Evolutionary conservation across 2,329 filamentous ascomycete species (phyloP).

Genomic region (Talaromyces rugulosus): DNA sequence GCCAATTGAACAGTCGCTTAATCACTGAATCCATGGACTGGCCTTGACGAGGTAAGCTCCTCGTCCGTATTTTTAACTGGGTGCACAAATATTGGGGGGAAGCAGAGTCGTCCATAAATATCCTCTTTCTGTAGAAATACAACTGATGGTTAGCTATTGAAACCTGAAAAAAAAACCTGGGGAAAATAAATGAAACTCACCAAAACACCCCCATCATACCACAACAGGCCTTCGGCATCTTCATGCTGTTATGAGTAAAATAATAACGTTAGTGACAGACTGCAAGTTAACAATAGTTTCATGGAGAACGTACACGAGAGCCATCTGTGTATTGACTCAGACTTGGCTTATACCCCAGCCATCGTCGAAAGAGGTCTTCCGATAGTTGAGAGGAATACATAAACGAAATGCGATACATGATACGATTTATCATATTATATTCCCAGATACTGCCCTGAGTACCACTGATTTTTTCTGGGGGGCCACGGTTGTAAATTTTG

Average conservation of each 20-base stretch:
- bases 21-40: neutral
- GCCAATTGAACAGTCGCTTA: neutral
- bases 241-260: neutral
- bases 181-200: neutral
- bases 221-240: neutral
- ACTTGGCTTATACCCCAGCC: conserved; percentile 40
- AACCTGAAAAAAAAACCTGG: neutral
- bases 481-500: neutral
- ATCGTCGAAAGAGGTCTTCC: conserved; percentile 53
- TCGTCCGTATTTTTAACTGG: neutral
- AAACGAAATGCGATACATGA: conserved; percentile 24
- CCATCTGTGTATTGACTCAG: neutral
- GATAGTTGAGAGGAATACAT: conserved; percentile 31
- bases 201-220: neutral
- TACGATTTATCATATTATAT: conserved; percentile 20
- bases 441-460: conserved; percentile 61
- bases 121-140: neutral
- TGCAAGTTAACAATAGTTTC: neutral
- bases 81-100: neutral
- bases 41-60: neutral
- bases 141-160: neutral
- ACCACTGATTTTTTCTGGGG: neutral
- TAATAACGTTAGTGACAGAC: neutral
- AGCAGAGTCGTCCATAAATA: neutral
- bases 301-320: neutral